Evolutionary conservation across 805 yeast genomes (phyloP).

Genomic region (Ogataea chonburiensis): DNA sequence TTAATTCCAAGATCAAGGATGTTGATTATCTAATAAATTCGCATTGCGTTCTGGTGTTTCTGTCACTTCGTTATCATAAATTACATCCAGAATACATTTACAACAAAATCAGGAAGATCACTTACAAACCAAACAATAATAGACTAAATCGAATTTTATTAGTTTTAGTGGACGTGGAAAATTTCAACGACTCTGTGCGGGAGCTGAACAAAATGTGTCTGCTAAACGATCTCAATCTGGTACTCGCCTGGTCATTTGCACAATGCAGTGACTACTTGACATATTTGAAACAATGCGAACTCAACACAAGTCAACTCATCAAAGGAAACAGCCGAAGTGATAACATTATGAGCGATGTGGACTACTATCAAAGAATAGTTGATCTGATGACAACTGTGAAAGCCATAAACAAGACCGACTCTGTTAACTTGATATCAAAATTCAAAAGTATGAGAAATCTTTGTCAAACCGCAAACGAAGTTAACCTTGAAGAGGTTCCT

Average conservation of each 20-base stretch:
- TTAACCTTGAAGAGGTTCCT: slow-evolving; percentile 35
- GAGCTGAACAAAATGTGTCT: slow-evolving; percentile 48
- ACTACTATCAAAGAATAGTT: slow-evolving; percentile 44
- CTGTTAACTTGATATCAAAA: slow-evolving; percentile 48
- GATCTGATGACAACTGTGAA: slow-evolving; percentile 46
- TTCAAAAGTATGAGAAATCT: slow-evolving; percentile 44
- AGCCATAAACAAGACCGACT: slow-evolving; percentile 54
- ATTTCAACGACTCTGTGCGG: slow-evolving; percentile 48
- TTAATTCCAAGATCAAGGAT: slow-evolving; percentile 44
- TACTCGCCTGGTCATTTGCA: slow-evolving; percentile 54
- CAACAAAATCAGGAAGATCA: slow-evolving; percentile 46
- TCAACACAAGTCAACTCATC: slow-evolving; percentile 35
- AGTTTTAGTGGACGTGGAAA: slow-evolving; percentile 64
- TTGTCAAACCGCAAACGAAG: slow-evolving; percentile 35
- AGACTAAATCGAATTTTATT: slow-evolving; percentile 45
- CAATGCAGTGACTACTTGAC: slow-evolving; percentile 49
- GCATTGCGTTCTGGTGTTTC: slow-evolving; percentile 54
- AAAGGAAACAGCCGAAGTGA: slow-evolving; percentile 39
- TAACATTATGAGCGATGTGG: slow-evolving; percentile 32
- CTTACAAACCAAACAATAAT: slow-evolving; percentile 22
- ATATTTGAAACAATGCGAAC: slow-evolving; percentile 34
- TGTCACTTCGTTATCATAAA: slow-evolving; percentile 71
- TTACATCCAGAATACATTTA: slow-evolving; percentile 73
- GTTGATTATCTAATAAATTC: slow-evolving; percentile 67
- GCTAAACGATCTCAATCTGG: slow-evolving; percentile 47